Base-by-base conservation (phyloP, 2,329 filamentous ascomycete genomes). In the Basipetospora sp. region DNA sequence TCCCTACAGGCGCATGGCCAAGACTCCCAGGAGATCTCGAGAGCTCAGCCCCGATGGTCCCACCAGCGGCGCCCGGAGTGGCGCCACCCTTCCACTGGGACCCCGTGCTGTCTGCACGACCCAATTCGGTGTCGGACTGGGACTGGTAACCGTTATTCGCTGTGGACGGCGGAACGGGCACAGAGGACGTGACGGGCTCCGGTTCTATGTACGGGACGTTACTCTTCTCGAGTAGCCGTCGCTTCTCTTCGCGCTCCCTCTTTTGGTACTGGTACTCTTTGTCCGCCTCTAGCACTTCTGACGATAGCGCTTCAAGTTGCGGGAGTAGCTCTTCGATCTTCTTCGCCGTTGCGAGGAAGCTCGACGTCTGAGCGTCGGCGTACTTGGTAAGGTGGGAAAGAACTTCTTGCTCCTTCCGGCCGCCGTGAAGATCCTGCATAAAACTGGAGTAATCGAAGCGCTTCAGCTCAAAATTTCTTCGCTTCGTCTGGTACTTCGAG, bases 361-460 rank as follows among this genome's bases (percentile, higher is more conserved):
- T 78, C 49, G 74, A 79, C 13, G 90, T 84, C 53, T 98, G 90
- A 3, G 80, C 76, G 53, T 93, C 86, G 8, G 92, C 92, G 54
- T 87, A 98, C 53, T 80, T 88, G 2, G 90, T 98, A 22, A 98
- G 67, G 53, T 94, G 83, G 1, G 88, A 96, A 20, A 98, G 60
- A 4, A 98, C 83, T 55, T 98, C 90, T 52, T 96, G 90, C 50
- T 98, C 90, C 55, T 96, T 98, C 44, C 90, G 79, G n/a, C 90
- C 90, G 20, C 90, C 90, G 45, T 96, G 90, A n/a, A 98, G 68
- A 62, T 98, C 90, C 51, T 96, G 88, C 83, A 98, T 93, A 53
- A 96, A 98, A 11, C 85, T 94, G 3, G 88, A 96, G 56, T 98
- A 98, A 57, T 98, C 92, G 51, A 98, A 98, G 8, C 92, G 79